These are phyloP conservation scores for Austroboletus eburneus DNA, from an alignment of 768 basidiomycete genomes.

Conservation along the genomic window DNA sequence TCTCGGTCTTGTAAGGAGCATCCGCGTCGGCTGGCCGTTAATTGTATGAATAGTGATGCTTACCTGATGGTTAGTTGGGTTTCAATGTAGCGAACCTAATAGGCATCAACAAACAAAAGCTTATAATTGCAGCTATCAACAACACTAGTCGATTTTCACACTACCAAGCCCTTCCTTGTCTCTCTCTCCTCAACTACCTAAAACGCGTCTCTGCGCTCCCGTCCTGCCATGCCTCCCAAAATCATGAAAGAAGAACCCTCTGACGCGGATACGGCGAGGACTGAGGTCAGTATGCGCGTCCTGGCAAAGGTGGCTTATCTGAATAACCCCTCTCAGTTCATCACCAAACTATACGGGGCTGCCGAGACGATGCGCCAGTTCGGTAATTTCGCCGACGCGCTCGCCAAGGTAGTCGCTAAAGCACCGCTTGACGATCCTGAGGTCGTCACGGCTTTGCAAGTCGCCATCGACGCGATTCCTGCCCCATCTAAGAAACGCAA, in stretches of 20 bases:
- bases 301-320: slow-evolving; percentile 10
- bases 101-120: slow-evolving; percentile 38
- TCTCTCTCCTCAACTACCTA: slow-evolving; percentile 17
- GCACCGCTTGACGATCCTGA: slow-evolving; percentile 31
- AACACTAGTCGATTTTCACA: slow-evolving; percentile 36
- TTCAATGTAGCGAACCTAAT: slow-evolving; percentile 35
- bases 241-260: slow-evolving; percentile 20
- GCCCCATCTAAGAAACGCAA: slow-evolving; percentile 52
- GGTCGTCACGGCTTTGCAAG: slow-evolving; percentile 26
- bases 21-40: slow-evolving; percentile 8
- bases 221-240: slow-evolving; percentile 25
- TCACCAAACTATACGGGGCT: slow-evolving; percentile 48
- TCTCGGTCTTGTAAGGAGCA: slow-evolving; percentile 6
- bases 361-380: slow-evolving; percentile 63
- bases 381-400: slow-evolving; percentile 56
- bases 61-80: slow-evolving; percentile 36
- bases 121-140: slow-evolving; percentile 38
- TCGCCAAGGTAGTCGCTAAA: slow-evolving; percentile 46
- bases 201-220: slow-evolving; percentile 25
- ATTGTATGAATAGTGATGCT: slow-evolving; percentile 23
- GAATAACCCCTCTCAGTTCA: slow-evolving; percentile 43
- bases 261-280: slow-evolving; percentile 25
- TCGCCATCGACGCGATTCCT: slow-evolving; percentile 30
- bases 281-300: slow-evolving; percentile 27
- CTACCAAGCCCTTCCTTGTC: slow-evolving; percentile 38